Evolutionary conservation across 352 stramenopile species (phyloP), one percentile per base, ranked within the genome.

Genomic region (Pythium insidiosum): DNA sequence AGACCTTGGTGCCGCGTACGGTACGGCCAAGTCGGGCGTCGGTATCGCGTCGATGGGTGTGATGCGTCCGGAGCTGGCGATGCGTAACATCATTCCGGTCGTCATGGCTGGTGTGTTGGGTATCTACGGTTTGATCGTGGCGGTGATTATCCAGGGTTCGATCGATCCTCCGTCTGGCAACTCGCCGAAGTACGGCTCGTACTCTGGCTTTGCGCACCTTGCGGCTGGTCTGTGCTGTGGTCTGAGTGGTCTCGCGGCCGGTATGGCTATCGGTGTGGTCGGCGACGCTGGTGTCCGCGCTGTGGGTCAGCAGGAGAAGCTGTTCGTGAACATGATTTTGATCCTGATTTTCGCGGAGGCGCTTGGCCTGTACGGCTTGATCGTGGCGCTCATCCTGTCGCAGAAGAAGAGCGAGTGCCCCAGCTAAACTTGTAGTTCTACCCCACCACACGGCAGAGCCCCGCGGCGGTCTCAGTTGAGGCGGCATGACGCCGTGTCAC

Each of bases 321-420:
- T 99, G 31, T 99, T 98, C 73, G 95, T 99, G 40, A 96, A 94
- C 55, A 96, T 99, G 81, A 95, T 99, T 47, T 87, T 99, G 55
- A 98, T 99, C 67, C 73, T 99, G 50, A 99, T 99, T 96, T 99
- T 99, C 81, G 94, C 90, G 25, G 96, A 99, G 75, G 95, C 95
- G 50, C 77, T 99, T 58, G 95, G 89, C 63, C 82, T 98, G 53
- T 98, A 98, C 72, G 94, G 93, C 57, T 67, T 98, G 57, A 98
- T 98, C 73, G 89, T 98, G 44, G 88, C 93, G 45, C 65, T 98
- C 34, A 52, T 52, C 45, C 40, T 52, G 39, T 44, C 36, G 35
- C 35, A 30, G 36, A 52, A 31, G 64, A 77, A 83, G 58, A 71
- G 62, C 43, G 66, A 73, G 21, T 77, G 66, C 45, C 65, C 65